These are phyloP conservation scores for Warburgia ugandensis DNA, from an alignment of 164 flowering plant species.

Conservation along the genomic window DNA sequence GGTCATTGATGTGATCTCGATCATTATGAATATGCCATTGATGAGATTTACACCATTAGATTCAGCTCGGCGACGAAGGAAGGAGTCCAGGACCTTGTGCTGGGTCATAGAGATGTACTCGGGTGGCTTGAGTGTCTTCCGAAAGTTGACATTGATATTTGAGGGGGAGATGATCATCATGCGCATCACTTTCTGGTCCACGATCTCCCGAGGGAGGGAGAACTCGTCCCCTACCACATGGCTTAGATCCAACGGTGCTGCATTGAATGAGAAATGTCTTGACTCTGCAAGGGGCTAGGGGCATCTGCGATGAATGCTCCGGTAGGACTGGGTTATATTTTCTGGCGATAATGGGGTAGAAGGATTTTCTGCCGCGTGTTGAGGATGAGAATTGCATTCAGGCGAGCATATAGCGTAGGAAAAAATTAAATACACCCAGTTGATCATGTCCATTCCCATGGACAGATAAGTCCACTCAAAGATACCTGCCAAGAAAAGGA, in stretches of 20 bases:
- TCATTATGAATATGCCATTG: slow-evolving; percentile 43
- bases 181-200: slow-evolving; percentile 62
- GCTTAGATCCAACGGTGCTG: slow-evolving; percentile 49
- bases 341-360: slow-evolving; percentile 3
- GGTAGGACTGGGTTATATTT: slow-evolving; percentile 46
- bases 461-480: no score
- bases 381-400: no score
- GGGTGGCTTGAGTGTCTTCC: slow-evolving; percentile 46
- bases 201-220: slow-evolving; percentile 51
- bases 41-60: slow-evolving; percentile 49
- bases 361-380: slow-evolving; percentile 1
- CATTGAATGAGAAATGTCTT: slow-evolving; percentile 78
- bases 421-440: no score
- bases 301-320: slow-evolving; percentile 78
- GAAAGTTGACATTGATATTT: slow-evolving; percentile 63
- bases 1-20: slow-evolving; percentile 34
- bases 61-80: slow-evolving; percentile 59
- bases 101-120: slow-evolving; percentile 77
- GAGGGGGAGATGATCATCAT: slow-evolving; percentile 80
- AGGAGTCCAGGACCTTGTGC: slow-evolving; percentile 67
- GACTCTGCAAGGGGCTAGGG: slow-evolving; percentile 55
- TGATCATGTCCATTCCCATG: no score
- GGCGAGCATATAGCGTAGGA: no score
- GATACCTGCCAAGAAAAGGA: no score
- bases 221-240: slow-evolving; percentile 91